phyloP scores from a whole-genome alignment of 2,329 filamentous ascomycete genomes.

The Aureobasidium sp. region DNA sequence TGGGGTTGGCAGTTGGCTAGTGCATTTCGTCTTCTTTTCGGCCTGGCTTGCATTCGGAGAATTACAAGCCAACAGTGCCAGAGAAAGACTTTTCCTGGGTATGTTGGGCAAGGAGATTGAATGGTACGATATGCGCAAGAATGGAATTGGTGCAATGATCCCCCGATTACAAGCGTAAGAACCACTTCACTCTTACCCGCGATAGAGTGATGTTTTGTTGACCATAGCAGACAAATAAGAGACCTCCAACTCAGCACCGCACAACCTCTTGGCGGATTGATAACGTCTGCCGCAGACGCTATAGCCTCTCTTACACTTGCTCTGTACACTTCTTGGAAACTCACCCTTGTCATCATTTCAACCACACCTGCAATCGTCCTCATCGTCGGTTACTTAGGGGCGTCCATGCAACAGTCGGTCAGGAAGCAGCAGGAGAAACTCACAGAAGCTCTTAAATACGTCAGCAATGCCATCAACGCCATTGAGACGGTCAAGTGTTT shows the following conservation, averaged over 20 bases:
- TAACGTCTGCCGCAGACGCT: constrained; percentile 57
- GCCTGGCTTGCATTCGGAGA: constrained; percentile 75
- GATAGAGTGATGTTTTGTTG: neutral
- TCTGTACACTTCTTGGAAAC: constrained; percentile 71
- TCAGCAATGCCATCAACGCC: constrained; percentile 58
- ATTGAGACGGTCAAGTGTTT: constrained; percentile 85
- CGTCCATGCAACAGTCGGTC: constrained; percentile 57
- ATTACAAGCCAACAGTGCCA: constrained; percentile 60
- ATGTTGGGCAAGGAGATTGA: constrained; percentile 65
- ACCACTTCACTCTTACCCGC: neutral
- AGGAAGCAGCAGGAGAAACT: constrained; percentile 60
- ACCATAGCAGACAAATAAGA: constrained; percentile 58
- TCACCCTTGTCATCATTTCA: constrained; percentile 71
- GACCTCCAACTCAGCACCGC: constrained; percentile 77
- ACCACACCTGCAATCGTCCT: constrained; percentile 60
- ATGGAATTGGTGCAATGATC: constrained; percentile 65
- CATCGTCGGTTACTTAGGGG: constrained; percentile 52
- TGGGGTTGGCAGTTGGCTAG: constrained; percentile 57
- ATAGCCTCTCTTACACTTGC: constrained; percentile 61
- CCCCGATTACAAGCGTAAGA: constrained; percentile 65
- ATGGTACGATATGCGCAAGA: constrained; percentile 71
- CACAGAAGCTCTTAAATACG: constrained; percentile 60
- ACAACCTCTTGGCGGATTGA: constrained; percentile 64
- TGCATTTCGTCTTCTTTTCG: constrained; percentile 58
- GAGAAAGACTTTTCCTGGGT: constrained; percentile 56